These are phyloP conservation scores for Globisporangium barbulae DNA, from an alignment of 352 stramenopile species.

Conservation along the genomic window DNA sequence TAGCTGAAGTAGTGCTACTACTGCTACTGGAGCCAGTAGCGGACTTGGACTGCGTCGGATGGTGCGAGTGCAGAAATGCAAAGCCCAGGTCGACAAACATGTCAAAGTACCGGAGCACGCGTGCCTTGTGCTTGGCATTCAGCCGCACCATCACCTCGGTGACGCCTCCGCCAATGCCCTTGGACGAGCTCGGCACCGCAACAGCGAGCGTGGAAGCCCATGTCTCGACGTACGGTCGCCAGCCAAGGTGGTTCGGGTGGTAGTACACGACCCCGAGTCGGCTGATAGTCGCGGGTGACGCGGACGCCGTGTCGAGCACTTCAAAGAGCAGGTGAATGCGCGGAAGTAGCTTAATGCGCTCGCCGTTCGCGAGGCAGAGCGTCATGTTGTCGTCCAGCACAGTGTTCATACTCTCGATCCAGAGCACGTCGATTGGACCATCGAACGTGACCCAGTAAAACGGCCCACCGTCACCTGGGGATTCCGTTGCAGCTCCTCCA, in stretches of 20 bases:
- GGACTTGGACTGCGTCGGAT: neutral
- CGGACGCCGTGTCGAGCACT: slow-evolving; percentile 86
- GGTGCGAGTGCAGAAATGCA: slow-evolving; percentile 35
- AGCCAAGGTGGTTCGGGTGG: slow-evolving; percentile 52
- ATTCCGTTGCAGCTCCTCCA: slow-evolving; percentile 3
- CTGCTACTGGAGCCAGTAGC: neutral
- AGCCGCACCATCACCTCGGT: slow-evolving; percentile 19
- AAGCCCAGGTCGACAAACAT: slow-evolving; percentile 56
- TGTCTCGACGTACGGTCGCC: slow-evolving; percentile 56
- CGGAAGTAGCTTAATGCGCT: slow-evolving; percentile 80
- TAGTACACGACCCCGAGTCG: slow-evolving; percentile 92
- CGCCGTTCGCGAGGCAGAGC: slow-evolving; percentile 86
- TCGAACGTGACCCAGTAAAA: slow-evolving; percentile 88
- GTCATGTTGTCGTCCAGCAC: slow-evolving; percentile 91
- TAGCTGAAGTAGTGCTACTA: neutral
- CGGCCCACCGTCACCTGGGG: slow-evolving; percentile 21
- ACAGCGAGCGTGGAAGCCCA: slow-evolving; percentile 48
- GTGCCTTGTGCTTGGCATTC: slow-evolving; percentile 30
- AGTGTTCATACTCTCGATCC: slow-evolving; percentile 88
- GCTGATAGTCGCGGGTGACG: slow-evolving; percentile 91
- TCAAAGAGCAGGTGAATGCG: slow-evolving; percentile 93
- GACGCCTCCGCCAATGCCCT: slow-evolving; percentile 8
- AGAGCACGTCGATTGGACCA: slow-evolving; percentile 77
- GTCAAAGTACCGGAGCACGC: slow-evolving; percentile 57
- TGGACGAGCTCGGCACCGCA: slow-evolving; percentile 17